Conservation (phyloP, 768 basidiomycete genomes). For the Pilatotrama ljubarskyi region DNA sequence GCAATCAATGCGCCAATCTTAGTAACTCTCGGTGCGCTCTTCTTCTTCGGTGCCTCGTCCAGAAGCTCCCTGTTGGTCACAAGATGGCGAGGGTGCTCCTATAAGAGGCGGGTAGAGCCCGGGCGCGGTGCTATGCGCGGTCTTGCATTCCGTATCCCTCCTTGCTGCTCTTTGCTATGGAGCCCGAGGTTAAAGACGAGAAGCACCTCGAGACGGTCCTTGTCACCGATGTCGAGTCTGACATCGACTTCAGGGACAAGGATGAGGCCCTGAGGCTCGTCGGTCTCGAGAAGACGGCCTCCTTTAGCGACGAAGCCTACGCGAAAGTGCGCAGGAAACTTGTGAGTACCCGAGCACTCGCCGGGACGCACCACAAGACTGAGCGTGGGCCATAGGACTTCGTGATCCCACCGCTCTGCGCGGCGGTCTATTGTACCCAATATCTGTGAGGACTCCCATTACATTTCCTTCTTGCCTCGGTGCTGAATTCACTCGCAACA, state of each 20-base stretch:
- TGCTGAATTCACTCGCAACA: background rate
- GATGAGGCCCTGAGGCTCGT: slow-evolving; percentile 66
- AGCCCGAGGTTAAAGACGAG: slow-evolving; percentile 10
- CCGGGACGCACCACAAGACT: background rate
- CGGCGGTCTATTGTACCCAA: slow-evolving; percentile 69
- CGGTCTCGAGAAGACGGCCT: slow-evolving; percentile 46
- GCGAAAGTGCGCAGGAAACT: slow-evolving; percentile 56
- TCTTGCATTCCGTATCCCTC: background rate
- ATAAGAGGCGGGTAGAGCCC: background rate
- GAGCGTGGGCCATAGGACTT: slow-evolving; percentile 39
- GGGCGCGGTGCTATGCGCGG: too few species aligned
- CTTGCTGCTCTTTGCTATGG: background rate
- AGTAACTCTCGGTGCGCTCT: background rate
- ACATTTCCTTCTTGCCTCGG: background rate
- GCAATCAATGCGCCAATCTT: background rate
- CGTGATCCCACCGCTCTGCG: slow-evolving; percentile 55
- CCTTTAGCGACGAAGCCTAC: slow-evolving; percentile 66
- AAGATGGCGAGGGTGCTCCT: background rate
- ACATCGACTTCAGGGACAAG: slow-evolving; percentile 34
- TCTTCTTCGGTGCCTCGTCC: background rate
- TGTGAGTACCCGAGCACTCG: slow-evolving; percentile 35
- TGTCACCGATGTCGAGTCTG: slow-evolving; percentile 7
- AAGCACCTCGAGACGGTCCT: slow-evolving; percentile 9
- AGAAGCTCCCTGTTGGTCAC: slow-evolving; percentile 9
- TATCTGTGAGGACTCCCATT: slow-evolving; percentile 47